Evolutionary conservation across 371 early-diverging fungal species (phyloP).

Genomic region (Basidiobolus heterosporus): DNA sequence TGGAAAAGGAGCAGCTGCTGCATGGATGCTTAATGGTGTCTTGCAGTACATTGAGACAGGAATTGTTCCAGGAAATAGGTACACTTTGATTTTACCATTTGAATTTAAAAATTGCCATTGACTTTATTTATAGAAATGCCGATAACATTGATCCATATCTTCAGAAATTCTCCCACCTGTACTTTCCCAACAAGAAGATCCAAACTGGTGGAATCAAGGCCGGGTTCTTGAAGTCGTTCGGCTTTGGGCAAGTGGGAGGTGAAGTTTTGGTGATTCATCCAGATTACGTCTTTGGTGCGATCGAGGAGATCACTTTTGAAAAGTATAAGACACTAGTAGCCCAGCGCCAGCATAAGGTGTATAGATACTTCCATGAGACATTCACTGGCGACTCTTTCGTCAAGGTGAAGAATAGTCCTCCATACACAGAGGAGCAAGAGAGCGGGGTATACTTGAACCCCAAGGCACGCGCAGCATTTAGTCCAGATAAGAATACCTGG

Average conservation of each 20-base stretch:
- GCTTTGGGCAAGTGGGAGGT: slow-evolving; percentile 93
- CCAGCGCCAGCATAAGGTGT: slow-evolving; percentile 64
- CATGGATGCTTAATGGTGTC: slow-evolving; percentile 93
- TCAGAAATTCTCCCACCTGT: slow-evolving; percentile 59
- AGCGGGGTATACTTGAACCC: slow-evolving; percentile 81
- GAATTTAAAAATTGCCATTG: too few species aligned
- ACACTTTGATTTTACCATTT: too few species aligned
- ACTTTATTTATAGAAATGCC: slow-evolving; percentile 30
- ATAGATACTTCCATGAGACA: slow-evolving; percentile 88
- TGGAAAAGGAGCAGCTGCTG: slow-evolving; percentile 92
- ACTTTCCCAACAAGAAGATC: slow-evolving; percentile 76
- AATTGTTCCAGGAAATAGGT: slow-evolving; percentile 82
- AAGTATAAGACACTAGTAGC: slow-evolving; percentile 52
- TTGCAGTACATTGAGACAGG: slow-evolving; percentile 78
- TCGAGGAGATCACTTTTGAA: slow-evolving; percentile 54
- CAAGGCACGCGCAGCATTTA: slow-evolving; percentile 67
- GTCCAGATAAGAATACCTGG: slow-evolving; percentile 56
- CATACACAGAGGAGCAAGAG: slow-evolving; percentile 75
- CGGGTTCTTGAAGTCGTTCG: slow-evolving; percentile 84
- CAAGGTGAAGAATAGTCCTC: slow-evolving; percentile 74
- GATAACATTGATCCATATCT: slow-evolving; percentile 81
- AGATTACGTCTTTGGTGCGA: slow-evolving; percentile 70
- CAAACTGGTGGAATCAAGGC: slow-evolving; percentile 91
- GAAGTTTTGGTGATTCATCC: slow-evolving; percentile 84
- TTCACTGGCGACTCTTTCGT: slow-evolving; percentile 74